These are phyloP conservation scores for Lablab purpureus DNA, from an alignment of 306 rosid species.

Conservation along the genomic window DNA sequence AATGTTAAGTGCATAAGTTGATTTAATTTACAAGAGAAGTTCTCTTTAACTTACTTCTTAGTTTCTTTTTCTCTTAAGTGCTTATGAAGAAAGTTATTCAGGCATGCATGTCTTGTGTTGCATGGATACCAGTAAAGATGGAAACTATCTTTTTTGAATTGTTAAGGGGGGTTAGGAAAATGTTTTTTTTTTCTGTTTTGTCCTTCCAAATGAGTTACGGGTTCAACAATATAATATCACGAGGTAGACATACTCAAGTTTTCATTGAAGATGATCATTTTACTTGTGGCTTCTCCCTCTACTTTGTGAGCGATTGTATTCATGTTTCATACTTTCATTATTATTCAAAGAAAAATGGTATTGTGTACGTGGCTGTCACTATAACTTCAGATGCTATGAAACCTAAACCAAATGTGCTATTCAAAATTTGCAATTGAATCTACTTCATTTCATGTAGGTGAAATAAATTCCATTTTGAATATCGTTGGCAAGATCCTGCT, in stretches of 20 bases:
- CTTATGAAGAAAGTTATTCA: not conserved
- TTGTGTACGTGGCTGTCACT: not conserved
- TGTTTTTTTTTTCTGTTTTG: not conserved
- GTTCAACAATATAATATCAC: not conserved
- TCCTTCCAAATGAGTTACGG: constrained; percentile 3
- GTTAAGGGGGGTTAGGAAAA: not conserved
- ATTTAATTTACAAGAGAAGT: not conserved
- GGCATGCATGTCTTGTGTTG: not conserved
- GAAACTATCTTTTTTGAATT: not conserved
- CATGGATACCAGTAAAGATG: not conserved
- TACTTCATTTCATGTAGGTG: not conserved
- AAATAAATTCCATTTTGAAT: not conserved
- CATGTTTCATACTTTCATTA: not conserved
- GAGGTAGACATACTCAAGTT: constrained; percentile 25
- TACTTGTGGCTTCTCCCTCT: not conserved
- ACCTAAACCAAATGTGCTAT: constrained; percentile 19
- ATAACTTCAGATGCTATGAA: not conserved
- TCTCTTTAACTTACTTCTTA: not conserved
- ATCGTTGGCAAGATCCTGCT: constrained; percentile 20
- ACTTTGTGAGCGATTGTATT: constrained; percentile 16
- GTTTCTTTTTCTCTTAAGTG: not conserved
- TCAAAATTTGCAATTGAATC: constrained; percentile 1
- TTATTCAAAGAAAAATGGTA: not conserved
- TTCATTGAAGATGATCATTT: constrained; percentile 7
- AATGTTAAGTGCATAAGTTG: not conserved